Base-by-base conservation (phyloP, 2,329 filamentous ascomycete genomes). In the Aspergillus fischeri region DNA sequence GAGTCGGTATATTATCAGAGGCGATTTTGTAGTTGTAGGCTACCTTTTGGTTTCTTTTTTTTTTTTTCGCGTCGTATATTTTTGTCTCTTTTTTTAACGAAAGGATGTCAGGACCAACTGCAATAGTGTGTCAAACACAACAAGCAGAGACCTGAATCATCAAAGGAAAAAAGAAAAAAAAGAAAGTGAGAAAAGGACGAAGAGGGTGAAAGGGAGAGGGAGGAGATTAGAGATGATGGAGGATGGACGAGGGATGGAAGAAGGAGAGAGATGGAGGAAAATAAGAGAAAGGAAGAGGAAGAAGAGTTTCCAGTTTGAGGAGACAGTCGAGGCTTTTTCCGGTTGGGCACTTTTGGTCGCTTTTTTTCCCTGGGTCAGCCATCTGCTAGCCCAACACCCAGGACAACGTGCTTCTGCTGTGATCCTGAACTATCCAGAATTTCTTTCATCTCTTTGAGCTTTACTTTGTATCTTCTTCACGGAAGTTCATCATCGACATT, bases 71-170 rank as follows among this genome's bases (percentile, higher is more conserved):
- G 32, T 38, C 5, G 14, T 38, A 20, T 41, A 44, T 57, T 51
- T 57, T 49, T 32, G 50, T 61, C 44, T 53, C 51, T 56, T 48
- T 53, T 58, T 58, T 51, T 55, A 75, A 73, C 67, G 71, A 74
- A 70, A 71, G 71, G 67, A 72, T 72, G 66, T 66, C 68, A 68
- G 68, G 64, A 61, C 62, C 61, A 65, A 64, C 67, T 67, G 71
- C 72, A 70, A 69, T 67, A 72, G 74, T 76, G 74, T 77, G 73
- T 77, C 75, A 76, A 76, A 77, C 75, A 77, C 75, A 73, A 63
- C 70, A 71, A 68, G 67, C 66, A 70, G 60, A 57, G 56, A 42
- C 63, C 67, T 64, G 60, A 64, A 64, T 60, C 63, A 66, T 65
- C 63, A 69, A 63, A 60, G 60, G 63, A 64, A 60, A 62, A 49